Base-by-base conservation (phyloP, 257 asterid genomes). In the Solanum chiquidenum region DNA sequence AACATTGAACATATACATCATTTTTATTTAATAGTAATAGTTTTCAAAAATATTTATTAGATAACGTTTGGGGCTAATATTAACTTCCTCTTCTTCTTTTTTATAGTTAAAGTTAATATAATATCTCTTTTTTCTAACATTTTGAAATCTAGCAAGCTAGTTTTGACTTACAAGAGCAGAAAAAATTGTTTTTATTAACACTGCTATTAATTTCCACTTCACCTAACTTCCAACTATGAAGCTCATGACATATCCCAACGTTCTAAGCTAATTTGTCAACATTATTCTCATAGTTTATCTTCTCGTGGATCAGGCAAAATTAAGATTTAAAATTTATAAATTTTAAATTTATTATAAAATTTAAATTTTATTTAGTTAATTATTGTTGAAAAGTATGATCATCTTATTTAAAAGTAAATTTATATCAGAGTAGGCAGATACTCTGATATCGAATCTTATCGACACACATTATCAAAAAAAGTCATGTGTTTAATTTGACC, bases 241-340 rank as follows among this genome's bases (percentile, higher is more conserved):
- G 23, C 16, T 6, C 38, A 69, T 27, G 5, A 69, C 76, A 7
- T 69, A 29, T 69, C 11, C 35, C 72, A 64, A 64, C 2, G 18
- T 23, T 69, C 40, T 69, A 69, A 69, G 76, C n/a, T 69, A 69
- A 0, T 14, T 69, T 69, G n/a, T 69, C 76, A 29, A 31, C 40
- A 31, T 52, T 52, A 55, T 66, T 66, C 9, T 64, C 72, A 11
- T 10, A 25, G 34, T 25, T 64, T 64, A 64, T 64, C 72, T 11
- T 64, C 0, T 11, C 1, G 1, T 2, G 1, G 0, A 0, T 5
- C 1, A 5, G 14, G 5, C 0, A 20, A 25, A 64, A 25, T 11
- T 12, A 66, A 5, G 4, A 25, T 12, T 64, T 25, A 0, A 66
- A 66, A 1, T 25, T 66, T 66, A 25, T 66, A 0, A 2, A 12